phyloP scores from a whole-genome alignment of 495 filamentous ascomycete genomes.

The Tuber aestivum region DNA sequence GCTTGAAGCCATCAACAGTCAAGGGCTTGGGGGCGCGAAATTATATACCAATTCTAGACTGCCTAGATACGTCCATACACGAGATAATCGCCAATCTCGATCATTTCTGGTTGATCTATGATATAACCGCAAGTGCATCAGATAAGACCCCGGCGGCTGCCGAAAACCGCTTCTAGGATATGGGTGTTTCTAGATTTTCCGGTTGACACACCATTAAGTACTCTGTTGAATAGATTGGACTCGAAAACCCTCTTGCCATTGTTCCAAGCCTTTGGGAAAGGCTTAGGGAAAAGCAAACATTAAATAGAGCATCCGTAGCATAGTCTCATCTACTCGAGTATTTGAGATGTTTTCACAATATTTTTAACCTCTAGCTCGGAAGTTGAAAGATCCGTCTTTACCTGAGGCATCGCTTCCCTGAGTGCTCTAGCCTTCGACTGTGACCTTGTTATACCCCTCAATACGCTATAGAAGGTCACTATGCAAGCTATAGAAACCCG shows the following conservation, averaged over 20 bases:
- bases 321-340: slow-evolving; percentile 86
- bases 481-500: slow-evolving; percentile 99
- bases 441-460: slow-evolving; percentile 80
- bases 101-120: slow-evolving; percentile 82
- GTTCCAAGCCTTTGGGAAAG: background rate
- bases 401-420: slow-evolving; percentile 72
- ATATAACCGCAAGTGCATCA: slow-evolving; percentile 70
- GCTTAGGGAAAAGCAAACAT: slow-evolving; percentile 48
- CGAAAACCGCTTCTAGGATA: slow-evolving; percentile 93
- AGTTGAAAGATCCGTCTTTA: slow-evolving; percentile 73
- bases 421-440: slow-evolving; percentile 77
- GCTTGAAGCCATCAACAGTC: background rate
- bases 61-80: slow-evolving; percentile 77
- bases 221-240: slow-evolving; percentile 44
- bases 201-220: slow-evolving; percentile 88
- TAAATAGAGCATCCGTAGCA: slow-evolving; percentile 73
- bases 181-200: slow-evolving; percentile 83
- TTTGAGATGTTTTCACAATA: slow-evolving; percentile 74
- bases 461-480: slow-evolving; percentile 97
- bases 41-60: slow-evolving; percentile 70
- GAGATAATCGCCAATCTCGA: slow-evolving; percentile 78
- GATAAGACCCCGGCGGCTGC: slow-evolving; percentile 87
- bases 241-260: background rate
- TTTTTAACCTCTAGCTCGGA: slow-evolving; percentile 89
- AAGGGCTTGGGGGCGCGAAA: background rate